Evolutionary conservation across 2,329 filamentous ascomycete genomes (phyloP), one percentile per base, ranked within the genome.

Genomic region (Harringtonia aguacate): DNA sequence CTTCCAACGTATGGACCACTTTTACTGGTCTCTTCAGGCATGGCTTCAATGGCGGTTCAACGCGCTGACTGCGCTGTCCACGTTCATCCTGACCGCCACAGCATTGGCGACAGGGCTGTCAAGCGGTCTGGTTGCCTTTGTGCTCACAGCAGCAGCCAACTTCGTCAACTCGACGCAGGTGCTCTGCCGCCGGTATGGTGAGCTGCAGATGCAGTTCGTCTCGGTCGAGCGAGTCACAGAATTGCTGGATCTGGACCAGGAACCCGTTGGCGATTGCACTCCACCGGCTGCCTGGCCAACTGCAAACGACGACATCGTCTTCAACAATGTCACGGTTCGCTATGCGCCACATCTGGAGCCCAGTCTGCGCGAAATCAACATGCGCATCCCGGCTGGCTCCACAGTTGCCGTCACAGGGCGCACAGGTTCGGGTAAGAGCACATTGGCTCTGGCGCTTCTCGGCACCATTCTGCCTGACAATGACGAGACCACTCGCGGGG

Each of bases 1-100:
- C 17, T 95, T 95, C 57, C 89, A 95, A 59, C 87, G 87, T 58
- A 92, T 94, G 74, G 89, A 95, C 55, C 89, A 95, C 59, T 94
- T 95, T 64, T 95, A 94, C 64, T 95, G 88, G 84, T 85, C 81
- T 46, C 70, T 94, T 36, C 86, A 94, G 52, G 78, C 79, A 8
- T 95, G 88, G 88, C 70, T 95, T 3, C 80, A 81, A 58, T 87
- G 84, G 55, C 79, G 88, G 13, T 90, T 92, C 45, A 81, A 86
- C 52, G 61, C 69, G 9, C 63, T 89, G 7, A 86, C 86, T 0
- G 84, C 83, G 0, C 58, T 75, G 4, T 86, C 86, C 8, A 87
- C 84, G 0, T 84, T 90, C 46, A 63, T 78, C 1, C 66, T 95
- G 41, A 86, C 86, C 1, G 59, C 81, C 2, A 73, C 89, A 10